Conservation (phyloP, 768 basidiomycete species). For the Russula brevipes region DNA sequence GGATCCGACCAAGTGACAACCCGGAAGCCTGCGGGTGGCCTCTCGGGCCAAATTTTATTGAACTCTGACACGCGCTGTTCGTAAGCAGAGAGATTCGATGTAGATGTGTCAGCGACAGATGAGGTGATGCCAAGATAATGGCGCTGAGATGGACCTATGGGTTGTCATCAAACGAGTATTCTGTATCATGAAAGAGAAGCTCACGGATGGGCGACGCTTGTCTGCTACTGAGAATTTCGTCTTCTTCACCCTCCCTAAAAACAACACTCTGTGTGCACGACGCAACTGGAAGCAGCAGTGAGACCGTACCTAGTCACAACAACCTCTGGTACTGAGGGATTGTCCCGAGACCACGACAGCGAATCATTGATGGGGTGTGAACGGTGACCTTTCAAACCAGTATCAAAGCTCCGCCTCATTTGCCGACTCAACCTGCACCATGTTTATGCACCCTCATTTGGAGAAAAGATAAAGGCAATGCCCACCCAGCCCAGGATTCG, state of each 20-base stretch:
- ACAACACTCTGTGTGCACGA: background rate
- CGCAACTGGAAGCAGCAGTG: background rate
- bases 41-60: constrained; percentile 40
- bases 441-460: background rate
- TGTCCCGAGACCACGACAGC: constrained; percentile 21
- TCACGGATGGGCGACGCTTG: constrained; percentile 68
- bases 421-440: constrained; percentile 27
- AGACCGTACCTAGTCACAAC: constrained; percentile 38
- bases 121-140: constrained; percentile 13
- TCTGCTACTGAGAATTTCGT: constrained; percentile 71
- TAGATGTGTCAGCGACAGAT: constrained; percentile 16
- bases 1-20: constrained; percentile 56
- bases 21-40: constrained; percentile 37
- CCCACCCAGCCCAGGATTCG: constrained; percentile 47
- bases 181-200: constrained; percentile 20
- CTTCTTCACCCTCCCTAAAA: constrained; percentile 42
- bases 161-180: background rate
- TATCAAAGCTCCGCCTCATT: constrained; percentile 36
- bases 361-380: constrained; percentile 22
- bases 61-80: constrained; percentile 35
- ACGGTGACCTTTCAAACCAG: constrained; percentile 26
- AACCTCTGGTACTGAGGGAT: constrained; percentile 36
- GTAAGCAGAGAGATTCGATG: constrained; percentile 32
- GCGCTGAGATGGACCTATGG: constrained; percentile 6
- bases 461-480: constrained; percentile 4